phyloP scores from a whole-genome alignment of 208 protist genomes.

The Trypanosoma caninum region DNA sequence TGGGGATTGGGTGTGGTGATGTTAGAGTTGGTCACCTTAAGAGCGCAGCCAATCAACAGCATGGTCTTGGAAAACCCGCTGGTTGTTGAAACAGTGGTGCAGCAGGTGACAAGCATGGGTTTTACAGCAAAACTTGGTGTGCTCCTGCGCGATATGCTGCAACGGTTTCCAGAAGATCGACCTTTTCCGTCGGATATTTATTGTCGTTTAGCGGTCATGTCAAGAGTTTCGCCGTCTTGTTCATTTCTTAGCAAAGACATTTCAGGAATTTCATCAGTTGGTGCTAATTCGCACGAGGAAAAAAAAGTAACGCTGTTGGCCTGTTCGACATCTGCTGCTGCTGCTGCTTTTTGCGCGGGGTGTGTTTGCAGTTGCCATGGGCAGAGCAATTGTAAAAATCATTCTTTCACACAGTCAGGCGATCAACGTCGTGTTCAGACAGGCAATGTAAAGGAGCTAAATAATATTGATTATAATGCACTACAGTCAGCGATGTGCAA shows the following conservation, averaged over 20 bases:
- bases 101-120: constrained; percentile 54
- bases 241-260: constrained; percentile 33
- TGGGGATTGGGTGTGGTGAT: constrained; percentile 83
- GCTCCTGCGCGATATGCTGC: constrained; percentile 71
- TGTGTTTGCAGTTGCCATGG: constrained; percentile 65
- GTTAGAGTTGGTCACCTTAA: constrained; percentile 74
- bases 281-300: too few relatives aligned
- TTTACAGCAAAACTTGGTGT: constrained; percentile 54
- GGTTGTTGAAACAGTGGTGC: constrained; percentile 44
- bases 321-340: constrained; percentile 48
- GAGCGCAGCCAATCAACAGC: constrained; percentile 80
- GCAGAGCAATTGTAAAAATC: constrained; percentile 54
- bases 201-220: constrained; percentile 40
- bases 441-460: constrained; percentile 3
- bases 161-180: constrained; percentile 57
- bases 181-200: constrained; percentile 51
- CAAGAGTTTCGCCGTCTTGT: constrained; percentile 9
- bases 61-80: constrained; percentile 64
- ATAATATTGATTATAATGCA: constrained; percentile 4
- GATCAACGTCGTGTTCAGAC: not conserved
- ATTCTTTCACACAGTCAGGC: constrained; percentile 43
- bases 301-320: too few relatives aligned
- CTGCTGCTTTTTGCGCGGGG: constrained; percentile 45
- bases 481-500: not conserved
- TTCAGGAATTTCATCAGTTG: too few relatives aligned